phyloP scores from a whole-genome alignment of 441 rosid genomes.

The Melastoma candidum region DNA sequence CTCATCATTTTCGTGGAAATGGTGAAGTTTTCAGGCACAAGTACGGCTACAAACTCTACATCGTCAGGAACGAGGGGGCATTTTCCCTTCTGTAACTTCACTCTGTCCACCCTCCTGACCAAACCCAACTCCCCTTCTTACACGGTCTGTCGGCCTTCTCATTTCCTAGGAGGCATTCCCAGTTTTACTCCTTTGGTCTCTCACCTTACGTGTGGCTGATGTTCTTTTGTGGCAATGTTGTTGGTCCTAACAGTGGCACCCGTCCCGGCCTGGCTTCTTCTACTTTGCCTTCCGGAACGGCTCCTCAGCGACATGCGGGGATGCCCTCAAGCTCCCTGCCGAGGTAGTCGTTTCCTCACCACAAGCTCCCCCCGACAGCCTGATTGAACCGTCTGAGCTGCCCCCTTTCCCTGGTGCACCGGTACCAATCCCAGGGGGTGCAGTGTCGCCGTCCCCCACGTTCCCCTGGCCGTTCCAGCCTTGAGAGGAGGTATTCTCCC shows the following conservation, averaged over 20 bases:
- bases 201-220: background rate
- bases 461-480: conserved; percentile 87
- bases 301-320: conserved; percentile 40
- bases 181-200: background rate
- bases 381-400: conserved; percentile 12
- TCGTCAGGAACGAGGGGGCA: conserved; percentile 69
- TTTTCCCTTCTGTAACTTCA: conserved; percentile 65
- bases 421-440: conserved; percentile 48
- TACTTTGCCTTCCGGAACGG: conserved; percentile 79
- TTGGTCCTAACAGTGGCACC: conserved; percentile 50
- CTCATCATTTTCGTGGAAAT: background rate
- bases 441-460: conserved; percentile 47
- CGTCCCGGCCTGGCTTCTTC: conserved; percentile 76
- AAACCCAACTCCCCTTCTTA: conserved; percentile 54
- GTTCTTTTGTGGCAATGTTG: background rate
- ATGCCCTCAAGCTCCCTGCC: conserved; percentile 46
- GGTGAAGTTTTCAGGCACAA: conserved; percentile 66
- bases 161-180: background rate
- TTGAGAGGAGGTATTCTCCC: conserved; percentile 24
- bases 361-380: conserved; percentile 20
- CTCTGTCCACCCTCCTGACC: conserved; percentile 70
- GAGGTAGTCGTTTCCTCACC: conserved; percentile 29
- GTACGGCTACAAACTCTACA: conserved; percentile 59
- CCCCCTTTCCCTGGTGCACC: conserved; percentile 33
- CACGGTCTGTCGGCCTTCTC: conserved; percentile 31